These are phyloP conservation scores for Dendrobium chrysotoxum DNA, from an alignment of 106 monocot species.

Conservation along the genomic window DNA sequence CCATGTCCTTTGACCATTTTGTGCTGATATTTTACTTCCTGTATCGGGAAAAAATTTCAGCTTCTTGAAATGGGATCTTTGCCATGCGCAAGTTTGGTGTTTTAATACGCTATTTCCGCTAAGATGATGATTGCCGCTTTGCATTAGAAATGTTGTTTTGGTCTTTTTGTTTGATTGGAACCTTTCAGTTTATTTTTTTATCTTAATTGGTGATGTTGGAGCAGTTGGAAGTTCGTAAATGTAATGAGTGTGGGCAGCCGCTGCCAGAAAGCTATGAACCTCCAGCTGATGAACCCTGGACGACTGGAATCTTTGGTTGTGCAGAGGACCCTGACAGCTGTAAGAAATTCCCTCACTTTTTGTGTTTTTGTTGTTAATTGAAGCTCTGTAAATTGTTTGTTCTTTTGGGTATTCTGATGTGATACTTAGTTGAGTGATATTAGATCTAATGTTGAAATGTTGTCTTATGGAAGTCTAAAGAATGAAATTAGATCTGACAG, in stretches of 20 bases:
- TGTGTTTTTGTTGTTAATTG: background rate
- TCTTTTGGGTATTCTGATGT: background rate
- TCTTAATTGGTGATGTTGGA: constrained; percentile 2
- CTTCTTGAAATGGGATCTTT: background rate
- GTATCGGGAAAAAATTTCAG: background rate
- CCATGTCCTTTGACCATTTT: background rate
- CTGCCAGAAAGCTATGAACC: constrained; percentile 77
- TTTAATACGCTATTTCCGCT: too few relatives aligned
- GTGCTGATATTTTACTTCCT: background rate
- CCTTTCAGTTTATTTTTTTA: background rate
- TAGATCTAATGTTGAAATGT: background rate
- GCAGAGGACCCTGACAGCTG: constrained; percentile 69
- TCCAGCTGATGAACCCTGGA: constrained; percentile 77
- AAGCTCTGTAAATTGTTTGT: background rate
- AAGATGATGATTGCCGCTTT: background rate
- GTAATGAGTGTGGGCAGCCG: constrained; percentile 69
- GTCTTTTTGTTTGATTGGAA: background rate
- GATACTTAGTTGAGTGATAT: background rate
- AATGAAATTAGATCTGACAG: too few relatives aligned
- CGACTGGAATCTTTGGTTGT: constrained; percentile 73
- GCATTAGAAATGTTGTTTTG: background rate
- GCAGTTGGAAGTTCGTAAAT: constrained; percentile 63
- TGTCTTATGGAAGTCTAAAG: background rate
- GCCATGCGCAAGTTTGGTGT: background rate
- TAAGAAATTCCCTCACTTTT: constrained; percentile 29